Conservation (phyloP, 2,329 filamentous ascomycete genomes). For the Monilinia aucupariae region DNA sequence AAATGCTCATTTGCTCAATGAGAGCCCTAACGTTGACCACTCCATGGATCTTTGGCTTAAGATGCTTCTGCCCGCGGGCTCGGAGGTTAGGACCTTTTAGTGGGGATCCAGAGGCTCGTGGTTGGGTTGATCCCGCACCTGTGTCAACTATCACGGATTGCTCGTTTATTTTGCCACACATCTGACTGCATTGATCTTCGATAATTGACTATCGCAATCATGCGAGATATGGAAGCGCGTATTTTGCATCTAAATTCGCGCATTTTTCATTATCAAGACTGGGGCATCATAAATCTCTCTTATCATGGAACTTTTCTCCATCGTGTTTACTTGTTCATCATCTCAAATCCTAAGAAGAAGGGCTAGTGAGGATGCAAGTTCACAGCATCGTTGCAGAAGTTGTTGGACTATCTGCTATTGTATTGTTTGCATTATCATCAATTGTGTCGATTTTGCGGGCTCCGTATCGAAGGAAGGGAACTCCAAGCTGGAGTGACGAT, state of each 20-base stretch:
- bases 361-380: background rate
- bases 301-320: background rate
- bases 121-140: constrained; percentile 1
- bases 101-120: background rate
- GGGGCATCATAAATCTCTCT: constrained; percentile 1
- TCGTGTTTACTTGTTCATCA: background rate
- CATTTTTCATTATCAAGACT: background rate
- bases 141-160: background rate
- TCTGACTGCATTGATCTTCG: constrained; percentile 5
- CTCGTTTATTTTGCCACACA: constrained; percentile 5
- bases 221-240: constrained; percentile 13
- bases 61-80: background rate
- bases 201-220: constrained; percentile 11
- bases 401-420: constrained; percentile 12
- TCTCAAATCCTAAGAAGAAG: background rate
- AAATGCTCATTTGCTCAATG: background rate
- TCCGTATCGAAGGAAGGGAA: constrained; percentile 2
- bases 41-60: background rate
- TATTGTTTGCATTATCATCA: constrained; percentile 9
- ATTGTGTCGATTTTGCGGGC: constrained; percentile 7
- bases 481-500: constrained; percentile 51
- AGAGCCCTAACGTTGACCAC: too few species aligned
- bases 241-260: constrained; percentile 3
- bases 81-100: background rate
- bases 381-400: constrained; percentile 13